phyloP scores from a whole-genome alignment of 2,329 filamentous ascomycete species.

The Apiospora aurea region DNA sequence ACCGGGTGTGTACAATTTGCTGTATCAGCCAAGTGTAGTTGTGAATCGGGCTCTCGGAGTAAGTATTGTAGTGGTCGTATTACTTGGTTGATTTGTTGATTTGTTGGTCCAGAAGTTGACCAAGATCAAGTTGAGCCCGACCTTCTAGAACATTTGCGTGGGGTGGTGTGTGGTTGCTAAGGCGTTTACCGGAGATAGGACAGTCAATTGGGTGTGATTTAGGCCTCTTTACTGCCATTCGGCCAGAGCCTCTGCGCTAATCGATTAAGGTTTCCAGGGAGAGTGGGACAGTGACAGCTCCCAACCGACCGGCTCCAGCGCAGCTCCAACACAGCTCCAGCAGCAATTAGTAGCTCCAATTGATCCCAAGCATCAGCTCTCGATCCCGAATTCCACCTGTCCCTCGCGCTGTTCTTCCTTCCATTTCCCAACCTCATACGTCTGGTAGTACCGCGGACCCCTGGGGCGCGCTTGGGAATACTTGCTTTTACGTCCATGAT shows the following conservation, averaged over 20 bases:
- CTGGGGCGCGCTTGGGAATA: not conserved
- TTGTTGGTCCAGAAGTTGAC: not conserved
- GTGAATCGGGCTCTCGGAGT: not conserved
- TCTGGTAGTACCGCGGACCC: not conserved
- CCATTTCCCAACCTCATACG: not conserved
- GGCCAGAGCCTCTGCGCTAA: slow-evolving; percentile 8
- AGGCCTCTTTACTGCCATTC: not conserved
- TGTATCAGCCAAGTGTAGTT: not conserved
- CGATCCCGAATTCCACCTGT: not conserved
- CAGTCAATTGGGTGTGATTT: not conserved
- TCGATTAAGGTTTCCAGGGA: slow-evolving; percentile 25
- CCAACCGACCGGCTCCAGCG: not conserved
- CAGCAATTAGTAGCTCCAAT: not conserved
- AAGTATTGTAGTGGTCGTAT: not conserved
- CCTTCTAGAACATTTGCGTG: slow-evolving; percentile 10
- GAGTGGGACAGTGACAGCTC: slow-evolving; percentile 8
- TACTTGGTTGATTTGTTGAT: not conserved
- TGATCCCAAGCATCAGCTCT: not conserved
- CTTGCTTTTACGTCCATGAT: not conserved
- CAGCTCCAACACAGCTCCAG: not conserved
- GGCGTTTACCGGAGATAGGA: slow-evolving; percentile 4
- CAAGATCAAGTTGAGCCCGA: not conserved
- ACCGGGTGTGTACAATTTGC: not conserved
- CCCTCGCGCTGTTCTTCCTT: not conserved
- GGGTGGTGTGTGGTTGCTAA: not conserved